These are phyloP conservation scores for Coniophora puteana DNA, from an alignment of 1,284 basidiomycete species.

Conservation along the genomic window DNA sequence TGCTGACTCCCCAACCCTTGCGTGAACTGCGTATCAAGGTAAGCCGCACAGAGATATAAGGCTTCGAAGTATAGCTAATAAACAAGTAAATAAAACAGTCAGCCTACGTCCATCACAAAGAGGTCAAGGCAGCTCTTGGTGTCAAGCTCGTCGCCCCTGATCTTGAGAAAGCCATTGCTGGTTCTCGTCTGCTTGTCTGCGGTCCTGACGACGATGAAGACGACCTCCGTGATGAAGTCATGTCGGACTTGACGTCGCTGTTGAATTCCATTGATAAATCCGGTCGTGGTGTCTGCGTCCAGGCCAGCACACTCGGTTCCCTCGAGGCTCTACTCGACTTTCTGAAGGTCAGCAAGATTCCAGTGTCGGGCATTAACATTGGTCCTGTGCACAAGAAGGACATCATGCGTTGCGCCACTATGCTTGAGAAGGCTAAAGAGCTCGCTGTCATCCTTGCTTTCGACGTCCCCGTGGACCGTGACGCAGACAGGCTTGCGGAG, in stretches of 20 bases:
- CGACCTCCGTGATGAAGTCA: constrained; percentile 91
- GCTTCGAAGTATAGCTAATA: constrained; percentile 4
- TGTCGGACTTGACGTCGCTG: constrained; percentile 92
- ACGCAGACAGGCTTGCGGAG: constrained; percentile 88
- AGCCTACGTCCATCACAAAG: constrained; percentile 96
- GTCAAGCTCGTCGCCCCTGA: constrained; percentile 97
- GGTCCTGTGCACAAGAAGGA: constrained; percentile 98
- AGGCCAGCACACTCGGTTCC: constrained; percentile 96
- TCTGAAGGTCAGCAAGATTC: constrained; percentile 94
- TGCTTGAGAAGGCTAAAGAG: constrained; percentile 97
- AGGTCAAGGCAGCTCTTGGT: constrained; percentile 96
- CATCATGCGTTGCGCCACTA: constrained; percentile 88
- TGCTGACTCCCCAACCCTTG: constrained; percentile 95
- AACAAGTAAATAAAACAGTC: constrained; percentile 49
- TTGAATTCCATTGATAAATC: constrained; percentile 93
- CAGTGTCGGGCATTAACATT: constrained; percentile 96
- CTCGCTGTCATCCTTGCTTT: constrained; percentile 96
- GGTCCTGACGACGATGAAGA: constrained; percentile 97
- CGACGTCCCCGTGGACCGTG: constrained; percentile 93
- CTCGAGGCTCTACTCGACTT: constrained; percentile 97
- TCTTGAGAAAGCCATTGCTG: constrained; percentile 98
- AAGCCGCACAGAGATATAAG: constrained; percentile 14
- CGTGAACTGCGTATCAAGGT: constrained; percentile 97
- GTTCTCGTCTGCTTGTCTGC: constrained; percentile 89
- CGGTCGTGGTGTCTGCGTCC: constrained; percentile 95